phyloP scores from a whole-genome alignment of 495 filamentous ascomycete species.

The Xylaria sp. region DNA sequence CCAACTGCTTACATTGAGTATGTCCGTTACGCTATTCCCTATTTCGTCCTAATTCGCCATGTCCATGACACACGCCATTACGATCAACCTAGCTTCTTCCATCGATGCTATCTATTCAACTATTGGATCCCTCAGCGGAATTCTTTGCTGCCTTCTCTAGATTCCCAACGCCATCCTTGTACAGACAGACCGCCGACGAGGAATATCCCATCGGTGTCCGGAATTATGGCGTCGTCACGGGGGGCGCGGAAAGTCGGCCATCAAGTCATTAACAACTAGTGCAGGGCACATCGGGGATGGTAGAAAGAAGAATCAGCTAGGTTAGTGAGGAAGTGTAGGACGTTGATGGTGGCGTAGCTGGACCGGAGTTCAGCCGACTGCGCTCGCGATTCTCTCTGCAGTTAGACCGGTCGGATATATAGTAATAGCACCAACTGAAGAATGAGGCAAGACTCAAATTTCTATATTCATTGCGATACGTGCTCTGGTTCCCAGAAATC shows the following conservation, averaged over 20 bases:
- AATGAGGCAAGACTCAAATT: neutral
- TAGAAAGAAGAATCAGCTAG: neutral
- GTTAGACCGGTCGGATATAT: neutral
- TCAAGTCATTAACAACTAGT: neutral
- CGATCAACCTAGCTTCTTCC: neutral
- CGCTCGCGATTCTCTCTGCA: slow-evolving; percentile 1
- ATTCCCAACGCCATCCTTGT: neutral
- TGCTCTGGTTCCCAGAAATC: neutral
- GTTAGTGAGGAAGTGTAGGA: neutral
- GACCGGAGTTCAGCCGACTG: neutral
- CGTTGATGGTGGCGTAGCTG: neutral
- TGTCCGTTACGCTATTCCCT: neutral
- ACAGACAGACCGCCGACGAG: neutral
- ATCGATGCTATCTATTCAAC: too few relatives aligned
- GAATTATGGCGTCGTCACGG: neutral
- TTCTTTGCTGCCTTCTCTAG: neutral
- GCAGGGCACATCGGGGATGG: neutral
- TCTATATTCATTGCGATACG: neutral
- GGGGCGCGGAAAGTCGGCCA: neutral
- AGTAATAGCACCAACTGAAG: neutral
- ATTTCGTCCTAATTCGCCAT: neutral
- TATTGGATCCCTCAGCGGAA: neutral
- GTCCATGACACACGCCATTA: neutral
- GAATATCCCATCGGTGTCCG: neutral
- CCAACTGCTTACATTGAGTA: neutral